Base-by-base conservation (phyloP, 2,329 filamentous ascomycete species). In the Epichloe uncinata region DNA sequence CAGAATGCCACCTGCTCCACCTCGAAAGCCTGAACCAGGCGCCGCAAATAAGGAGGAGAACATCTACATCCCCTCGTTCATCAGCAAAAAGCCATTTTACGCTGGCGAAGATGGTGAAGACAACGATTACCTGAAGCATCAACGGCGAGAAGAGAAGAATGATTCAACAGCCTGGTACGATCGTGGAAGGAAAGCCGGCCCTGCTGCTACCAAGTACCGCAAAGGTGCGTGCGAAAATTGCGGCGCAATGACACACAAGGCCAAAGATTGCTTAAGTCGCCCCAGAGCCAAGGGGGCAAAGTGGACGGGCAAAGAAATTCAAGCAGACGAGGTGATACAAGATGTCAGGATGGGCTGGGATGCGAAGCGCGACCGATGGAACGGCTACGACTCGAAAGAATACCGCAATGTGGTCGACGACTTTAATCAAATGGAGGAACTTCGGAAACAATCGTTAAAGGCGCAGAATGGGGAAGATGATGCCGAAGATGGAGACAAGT, bases 181-280 rank as follows among this genome's bases (percentile, higher is more conserved):
- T 53, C 84, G 93, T 42, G 89, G 89, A 48, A 85, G 85, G 69
- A 91, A 87, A 63, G 70, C 79, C 11, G 89, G 87, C 0, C 87
- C 88, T 4, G 89, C 89, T 1, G 89, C 91, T 47, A 98, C 93
- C 57, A 98, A 96, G 64, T 98, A 87, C 65, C 87, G 94, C 57
- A 98, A 97, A 72, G 93, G 94, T 62, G 91, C 93, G 48, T 98
- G 93, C 70, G 91, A 97, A 69, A 98, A 98, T 69, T 98, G 93
- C 71, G 93, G 93, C 60, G 84, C 89, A 51, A 94, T 97, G 86
- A 89, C 87, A 56, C 93, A 98, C 70, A 95, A 95, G 69, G 85
- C 82, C 48, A 95, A 95, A 63, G 91, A 97, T 62, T 98, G 93
- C 63, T 70, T 98, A 47, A 88, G 84, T 61, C 79, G 93, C 49